phyloP scores from a whole-genome alignment of 176 grass and related monocot species.

The Cenchrus americanus region DNA sequence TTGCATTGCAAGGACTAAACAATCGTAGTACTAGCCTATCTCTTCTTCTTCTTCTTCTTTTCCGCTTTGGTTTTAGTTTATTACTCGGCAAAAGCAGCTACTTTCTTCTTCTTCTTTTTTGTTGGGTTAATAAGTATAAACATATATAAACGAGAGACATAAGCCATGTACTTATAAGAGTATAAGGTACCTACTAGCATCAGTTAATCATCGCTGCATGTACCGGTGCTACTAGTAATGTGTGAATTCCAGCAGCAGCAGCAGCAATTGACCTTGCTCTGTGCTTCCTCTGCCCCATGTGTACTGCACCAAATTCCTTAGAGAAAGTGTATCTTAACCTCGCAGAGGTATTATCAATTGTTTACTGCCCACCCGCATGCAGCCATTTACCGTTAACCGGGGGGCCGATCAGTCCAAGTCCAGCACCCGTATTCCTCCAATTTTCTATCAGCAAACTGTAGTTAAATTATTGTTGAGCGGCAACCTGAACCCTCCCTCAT shows the following conservation, averaged over 20 bases:
- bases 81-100: background rate
- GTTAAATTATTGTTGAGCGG: background rate
- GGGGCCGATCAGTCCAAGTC: background rate
- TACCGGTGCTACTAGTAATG: slow-evolving; percentile 1
- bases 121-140: slow-evolving; percentile 42
- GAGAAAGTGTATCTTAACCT: background rate
- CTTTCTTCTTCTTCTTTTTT: background rate
- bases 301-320: background rate
- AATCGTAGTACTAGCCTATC: slow-evolving; percentile 34
- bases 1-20: slow-evolving; percentile 37
- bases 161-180: slow-evolving; percentile 27
- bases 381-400: background rate
- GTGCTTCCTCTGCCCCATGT: slow-evolving; percentile 37
- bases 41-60: background rate
- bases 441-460: slow-evolving; percentile 16
- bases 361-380: background rate
- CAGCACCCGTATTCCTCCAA: background rate
- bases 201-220: background rate
- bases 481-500: background rate
- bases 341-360: background rate
- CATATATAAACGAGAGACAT: slow-evolving; percentile 35
- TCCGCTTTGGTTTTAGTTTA: background rate
- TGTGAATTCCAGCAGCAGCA: slow-evolving; percentile 34
- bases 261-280: background rate
- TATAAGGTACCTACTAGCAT: background rate